Percentiles rank a stretch among this genome's conserved stretches.
Conservation (phyloP, 176 grass and related monocot species). For the Aegilops sharonensis region DNA sequence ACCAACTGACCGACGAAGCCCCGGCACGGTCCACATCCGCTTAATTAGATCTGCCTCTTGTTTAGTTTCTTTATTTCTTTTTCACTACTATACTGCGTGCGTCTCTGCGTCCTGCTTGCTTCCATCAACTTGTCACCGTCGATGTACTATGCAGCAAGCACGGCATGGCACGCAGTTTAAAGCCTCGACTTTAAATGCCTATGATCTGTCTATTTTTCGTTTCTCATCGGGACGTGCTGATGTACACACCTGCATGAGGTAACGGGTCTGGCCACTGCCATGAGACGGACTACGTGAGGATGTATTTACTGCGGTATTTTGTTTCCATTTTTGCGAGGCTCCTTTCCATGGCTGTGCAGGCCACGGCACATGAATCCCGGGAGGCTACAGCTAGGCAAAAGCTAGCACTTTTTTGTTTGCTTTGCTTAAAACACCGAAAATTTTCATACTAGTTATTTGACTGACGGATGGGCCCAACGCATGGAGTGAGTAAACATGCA, state of each 20-base stretch:
- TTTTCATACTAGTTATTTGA: neutral
- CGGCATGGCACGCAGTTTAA: neutral
- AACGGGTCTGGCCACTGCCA: neutral
- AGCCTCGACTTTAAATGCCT: neutral
- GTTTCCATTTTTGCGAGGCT: neutral
- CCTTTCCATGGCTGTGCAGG: neutral
- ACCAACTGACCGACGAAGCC: neutral
- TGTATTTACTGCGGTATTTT: slow-evolving; percentile 29
- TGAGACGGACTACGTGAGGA: neutral
- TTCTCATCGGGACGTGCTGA: neutral
- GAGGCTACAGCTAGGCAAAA: neutral
- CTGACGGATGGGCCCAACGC: neutral
- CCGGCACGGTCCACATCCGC: neutral
- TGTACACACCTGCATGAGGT: neutral
- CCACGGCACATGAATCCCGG: slow-evolving; percentile 5
- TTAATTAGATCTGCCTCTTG: neutral
- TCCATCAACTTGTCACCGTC: neutral
- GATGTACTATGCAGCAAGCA: neutral
- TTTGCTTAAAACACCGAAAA: neutral
- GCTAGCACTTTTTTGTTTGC: neutral
- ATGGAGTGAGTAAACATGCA: neutral
- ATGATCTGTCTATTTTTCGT: neutral
- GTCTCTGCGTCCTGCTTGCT: neutral
- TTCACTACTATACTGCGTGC: neutral
- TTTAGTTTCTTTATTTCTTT: neutral